Conservation (phyloP, 768 basidiomycete species). For the Tulasnella sp. region DNA sequence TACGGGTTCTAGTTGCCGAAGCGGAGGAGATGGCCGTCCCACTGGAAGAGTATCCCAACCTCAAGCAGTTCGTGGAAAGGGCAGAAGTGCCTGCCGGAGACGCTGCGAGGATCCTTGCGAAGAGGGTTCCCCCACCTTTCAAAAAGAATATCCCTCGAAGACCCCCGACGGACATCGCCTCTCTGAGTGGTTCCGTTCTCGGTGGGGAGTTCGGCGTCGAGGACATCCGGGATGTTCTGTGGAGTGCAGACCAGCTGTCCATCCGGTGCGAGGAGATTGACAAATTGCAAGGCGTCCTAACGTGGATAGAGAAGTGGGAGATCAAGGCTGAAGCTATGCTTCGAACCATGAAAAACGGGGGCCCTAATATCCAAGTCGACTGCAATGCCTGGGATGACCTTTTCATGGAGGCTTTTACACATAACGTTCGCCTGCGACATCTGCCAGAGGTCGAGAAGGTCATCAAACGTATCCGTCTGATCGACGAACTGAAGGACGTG, state of each 20-base stretch:
- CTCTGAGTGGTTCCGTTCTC: conserved; percentile 37
- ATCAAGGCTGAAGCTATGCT: conserved; percentile 19
- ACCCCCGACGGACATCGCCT: background rate
- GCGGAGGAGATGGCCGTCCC: conserved; percentile 74
- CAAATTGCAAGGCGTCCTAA: conserved; percentile 20
- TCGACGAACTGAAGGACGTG: conserved; percentile 60
- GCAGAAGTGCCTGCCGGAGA: conserved; percentile 47
- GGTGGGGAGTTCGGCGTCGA: conserved; percentile 52
- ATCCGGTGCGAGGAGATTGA: conserved; percentile 67
- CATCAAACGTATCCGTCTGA: conserved; percentile 63
- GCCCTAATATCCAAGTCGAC: conserved; percentile 37
- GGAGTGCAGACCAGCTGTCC: conserved; percentile 63
- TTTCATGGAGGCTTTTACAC: conserved; percentile 52
- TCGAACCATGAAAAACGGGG: conserved; percentile 25
- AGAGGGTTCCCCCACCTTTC: conserved; percentile 18
- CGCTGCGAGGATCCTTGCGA: background rate
- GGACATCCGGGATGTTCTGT: conserved; percentile 55
- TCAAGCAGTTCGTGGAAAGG: conserved; percentile 66
- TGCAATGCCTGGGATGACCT: conserved; percentile 60
- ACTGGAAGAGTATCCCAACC: conserved; percentile 54
- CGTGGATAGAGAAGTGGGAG: conserved; percentile 21
- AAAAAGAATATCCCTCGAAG: conserved; percentile 15
- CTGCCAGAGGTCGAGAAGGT: conserved; percentile 65
- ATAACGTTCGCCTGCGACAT: conserved; percentile 79
- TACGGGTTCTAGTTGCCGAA: conserved; percentile 74